These are phyloP conservation scores for Prunus campanulata DNA, from an alignment of 306 rosid species.

Conservation along the genomic window DNA sequence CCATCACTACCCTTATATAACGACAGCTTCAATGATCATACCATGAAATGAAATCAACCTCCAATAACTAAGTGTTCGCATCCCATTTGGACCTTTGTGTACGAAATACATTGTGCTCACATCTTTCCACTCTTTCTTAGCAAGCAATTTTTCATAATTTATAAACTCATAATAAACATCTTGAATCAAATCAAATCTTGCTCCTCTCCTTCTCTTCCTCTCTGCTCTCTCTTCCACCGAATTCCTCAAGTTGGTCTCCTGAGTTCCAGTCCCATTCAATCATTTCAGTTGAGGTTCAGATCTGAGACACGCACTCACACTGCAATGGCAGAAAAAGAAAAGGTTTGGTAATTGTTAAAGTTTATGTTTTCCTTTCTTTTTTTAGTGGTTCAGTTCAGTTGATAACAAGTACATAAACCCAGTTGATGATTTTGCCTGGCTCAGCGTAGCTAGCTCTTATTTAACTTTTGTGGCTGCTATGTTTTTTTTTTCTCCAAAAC, in stretches of 20 bases:
- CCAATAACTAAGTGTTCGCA: no score
- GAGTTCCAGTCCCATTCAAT: not conserved
- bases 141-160: not conserved
- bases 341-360: not conserved
- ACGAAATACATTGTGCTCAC: not conserved
- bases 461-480: not conserved
- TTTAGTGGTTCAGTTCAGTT: no score
- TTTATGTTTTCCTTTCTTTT: no score
- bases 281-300: not conserved
- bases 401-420: not conserved
- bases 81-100: not conserved
- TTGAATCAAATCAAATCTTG: not conserved
- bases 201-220: not conserved
- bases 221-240: not conserved
- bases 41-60: not conserved
- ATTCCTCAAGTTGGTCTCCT: no score
- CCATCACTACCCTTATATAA: no score
- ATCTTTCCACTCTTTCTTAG: not conserved
- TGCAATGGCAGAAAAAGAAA: conserved; percentile 17
- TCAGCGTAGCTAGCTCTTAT: not conserved
- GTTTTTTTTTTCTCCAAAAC: not conserved
- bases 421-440: not conserved
- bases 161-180: not conserved
- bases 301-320: not conserved
- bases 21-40: not conserved